phyloP scores from a whole-genome alignment of 1,139 yeast genomes.

The Geotrichum candidum region DNA sequence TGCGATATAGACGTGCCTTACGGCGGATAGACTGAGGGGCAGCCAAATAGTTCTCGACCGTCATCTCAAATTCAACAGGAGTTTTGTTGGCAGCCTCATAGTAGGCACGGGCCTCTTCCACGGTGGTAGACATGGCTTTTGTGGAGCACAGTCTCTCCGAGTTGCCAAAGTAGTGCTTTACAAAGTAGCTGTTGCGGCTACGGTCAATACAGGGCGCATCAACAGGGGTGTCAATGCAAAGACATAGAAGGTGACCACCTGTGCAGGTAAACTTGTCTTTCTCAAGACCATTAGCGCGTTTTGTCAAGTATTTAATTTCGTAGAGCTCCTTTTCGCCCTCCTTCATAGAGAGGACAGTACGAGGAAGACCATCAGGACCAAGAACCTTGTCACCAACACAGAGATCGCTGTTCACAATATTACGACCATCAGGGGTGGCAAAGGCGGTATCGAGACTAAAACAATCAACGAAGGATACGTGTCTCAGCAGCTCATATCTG shows the following conservation, averaged over 20 bases:
- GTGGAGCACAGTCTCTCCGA: background rate
- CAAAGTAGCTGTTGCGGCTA: background rate
- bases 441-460: background rate
- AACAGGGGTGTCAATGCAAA: slow-evolving; percentile 1
- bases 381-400: background rate
- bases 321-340: background rate
- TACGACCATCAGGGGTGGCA: background rate
- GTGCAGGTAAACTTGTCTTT: slow-evolving; percentile 2
- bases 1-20: background rate
- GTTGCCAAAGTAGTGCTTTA: background rate
- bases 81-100: background rate
- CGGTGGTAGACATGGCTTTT: background rate
- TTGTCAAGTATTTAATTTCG: background rate
- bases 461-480: slow-evolving; percentile 89
- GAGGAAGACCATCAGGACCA: slow-evolving; percentile 1
- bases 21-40: background rate
- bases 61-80: slow-evolving; percentile 3
- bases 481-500: slow-evolving; percentile 85
- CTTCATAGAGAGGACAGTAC: background rate
- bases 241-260: background rate
- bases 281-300: background rate
- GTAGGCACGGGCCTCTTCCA: slow-evolving; percentile 1
- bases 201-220: background rate
- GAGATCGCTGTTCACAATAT: background rate
- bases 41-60: background rate